Evolutionary conservation across 352 stramenopile species (phyloP).

Genomic region (Elongisporangium senticosum): DNA sequence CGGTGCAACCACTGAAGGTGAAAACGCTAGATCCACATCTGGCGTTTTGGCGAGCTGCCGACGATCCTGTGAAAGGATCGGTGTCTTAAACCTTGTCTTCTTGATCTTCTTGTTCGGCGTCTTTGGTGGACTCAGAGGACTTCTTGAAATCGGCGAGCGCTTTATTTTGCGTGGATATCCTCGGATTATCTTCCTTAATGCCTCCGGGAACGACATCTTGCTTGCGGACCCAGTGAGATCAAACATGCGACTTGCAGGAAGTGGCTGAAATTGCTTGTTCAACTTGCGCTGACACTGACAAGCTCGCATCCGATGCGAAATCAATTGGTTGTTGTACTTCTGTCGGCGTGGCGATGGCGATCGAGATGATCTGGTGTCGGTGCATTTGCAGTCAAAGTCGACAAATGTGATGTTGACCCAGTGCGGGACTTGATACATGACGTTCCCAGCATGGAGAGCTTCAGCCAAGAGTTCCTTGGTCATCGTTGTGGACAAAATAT

Average conservation of each 20-base stretch:
- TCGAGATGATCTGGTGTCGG: slow-evolving; percentile 1
- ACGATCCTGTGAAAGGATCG: slow-evolving; percentile 16
- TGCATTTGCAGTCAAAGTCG: slow-evolving; percentile 68
- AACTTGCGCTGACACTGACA: slow-evolving; percentile 42
- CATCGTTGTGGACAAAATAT: background rate
- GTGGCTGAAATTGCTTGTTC: slow-evolving; percentile 45
- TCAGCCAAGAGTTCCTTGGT: background rate
- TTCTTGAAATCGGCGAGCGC: background rate
- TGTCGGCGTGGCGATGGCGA: background rate
- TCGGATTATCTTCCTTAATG: slow-evolving; percentile 47
- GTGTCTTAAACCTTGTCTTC: slow-evolving; percentile 7
- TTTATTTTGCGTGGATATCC: slow-evolving; percentile 1
- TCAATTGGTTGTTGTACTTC: slow-evolving; percentile 11
- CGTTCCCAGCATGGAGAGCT: background rate
- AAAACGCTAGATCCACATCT: slow-evolving; percentile 29
- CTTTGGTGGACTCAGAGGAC: background rate
- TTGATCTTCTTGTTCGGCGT: background rate
- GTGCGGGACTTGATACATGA: slow-evolving; percentile 90
- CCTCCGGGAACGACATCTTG: slow-evolving; percentile 44
- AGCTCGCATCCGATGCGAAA: slow-evolving; percentile 24
- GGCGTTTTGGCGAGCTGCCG: slow-evolving; percentile 44
- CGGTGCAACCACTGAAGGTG: slow-evolving; percentile 15
- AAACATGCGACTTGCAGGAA: slow-evolving; percentile 74
- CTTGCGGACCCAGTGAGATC: slow-evolving; percentile 44
- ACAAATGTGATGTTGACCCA: slow-evolving; percentile 92